Percentiles rank a stretch among this genome's conserved stretches.
phyloP scores from a whole-genome alignment of 805 yeast genomes.

The Nakazawaea anatomiae region DNA sequence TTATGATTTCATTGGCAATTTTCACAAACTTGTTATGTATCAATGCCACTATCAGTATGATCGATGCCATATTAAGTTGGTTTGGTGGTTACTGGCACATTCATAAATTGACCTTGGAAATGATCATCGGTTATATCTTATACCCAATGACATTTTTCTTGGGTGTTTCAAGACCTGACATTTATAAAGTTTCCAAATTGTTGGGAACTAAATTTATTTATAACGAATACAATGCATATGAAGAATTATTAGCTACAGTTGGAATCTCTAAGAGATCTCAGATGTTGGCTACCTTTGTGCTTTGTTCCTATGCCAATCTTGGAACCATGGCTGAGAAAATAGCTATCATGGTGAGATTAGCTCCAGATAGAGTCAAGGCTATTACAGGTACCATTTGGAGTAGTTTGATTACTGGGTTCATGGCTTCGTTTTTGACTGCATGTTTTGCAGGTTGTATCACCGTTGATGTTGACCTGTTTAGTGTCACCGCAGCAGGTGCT shows the following conservation, averaged over 20 bases:
- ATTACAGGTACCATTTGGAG: slow-evolving; percentile 38
- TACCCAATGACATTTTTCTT: slow-evolving; percentile 57
- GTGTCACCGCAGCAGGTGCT: neutral
- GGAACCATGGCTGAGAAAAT: slow-evolving; percentile 56
- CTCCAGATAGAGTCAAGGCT: slow-evolving; percentile 42
- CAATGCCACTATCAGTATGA: slow-evolving; percentile 51
- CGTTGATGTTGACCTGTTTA: slow-evolving; percentile 29
- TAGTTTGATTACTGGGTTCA: slow-evolving; percentile 44
- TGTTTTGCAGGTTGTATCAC: slow-evolving; percentile 38
- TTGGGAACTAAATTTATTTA: slow-evolving; percentile 54
- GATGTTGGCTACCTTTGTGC: slow-evolving; percentile 51
- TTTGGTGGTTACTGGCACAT: slow-evolving; percentile 62
- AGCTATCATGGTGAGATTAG: slow-evolving; percentile 51
- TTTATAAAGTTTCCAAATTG: slow-evolving; percentile 43
- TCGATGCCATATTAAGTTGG: slow-evolving; percentile 52
- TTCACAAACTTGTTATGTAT: slow-evolving; percentile 55
- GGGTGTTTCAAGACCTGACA: slow-evolving; percentile 50
- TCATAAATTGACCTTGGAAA: slow-evolving; percentile 41
- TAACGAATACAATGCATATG: slow-evolving; percentile 54
- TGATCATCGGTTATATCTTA: slow-evolving; percentile 50
- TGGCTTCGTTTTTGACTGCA: slow-evolving; percentile 47
- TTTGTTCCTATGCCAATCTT: slow-evolving; percentile 57
- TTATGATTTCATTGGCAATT: slow-evolving; percentile 51
- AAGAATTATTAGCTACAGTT: slow-evolving; percentile 25
- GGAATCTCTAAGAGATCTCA: slow-evolving; percentile 43